Evolutionary conservation across 164 flowering plant species (phyloP).

Genomic region (Sextonia rubra): DNA sequence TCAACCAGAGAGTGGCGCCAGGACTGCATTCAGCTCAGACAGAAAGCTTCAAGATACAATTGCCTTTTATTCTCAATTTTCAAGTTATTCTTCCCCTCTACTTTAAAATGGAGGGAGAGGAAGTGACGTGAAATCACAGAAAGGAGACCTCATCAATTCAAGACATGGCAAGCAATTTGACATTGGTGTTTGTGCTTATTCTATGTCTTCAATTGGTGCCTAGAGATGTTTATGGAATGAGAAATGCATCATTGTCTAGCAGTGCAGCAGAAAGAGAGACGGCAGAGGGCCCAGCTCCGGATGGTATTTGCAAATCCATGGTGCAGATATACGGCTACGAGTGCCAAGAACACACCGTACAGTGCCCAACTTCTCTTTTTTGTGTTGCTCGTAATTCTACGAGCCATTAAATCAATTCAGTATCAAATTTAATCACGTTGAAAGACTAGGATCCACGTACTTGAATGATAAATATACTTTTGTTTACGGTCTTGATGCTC

Average conservation of each 20-base stretch:
- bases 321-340: constrained; percentile 47
- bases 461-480: too few relatives aligned
- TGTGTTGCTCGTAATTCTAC: not conserved
- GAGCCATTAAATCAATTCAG: not conserved
- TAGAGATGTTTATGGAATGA: constrained; percentile 15
- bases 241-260: constrained; percentile 8
- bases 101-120: constrained; percentile 16
- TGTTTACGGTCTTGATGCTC: not conserved
- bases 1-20: not conserved
- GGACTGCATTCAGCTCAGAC: not conserved
- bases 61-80: constrained; percentile 8
- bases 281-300: constrained; percentile 12
- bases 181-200: constrained; percentile 13
- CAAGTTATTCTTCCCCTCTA: constrained; percentile 12
- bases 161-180: constrained; percentile 21
- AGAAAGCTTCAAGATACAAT: not conserved
- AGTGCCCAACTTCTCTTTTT: not conserved
- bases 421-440: not conserved
- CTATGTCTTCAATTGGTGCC: constrained; percentile 21
- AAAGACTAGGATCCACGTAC: not conserved
- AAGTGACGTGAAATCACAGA: not conserved
- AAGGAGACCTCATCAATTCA: not conserved
- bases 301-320: constrained; percentile 50
- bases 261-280: not conserved
- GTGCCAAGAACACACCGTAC: constrained; percentile 64